Percentiles rank a stretch among this genome's conserved stretches.
Conservation (phyloP, 306 rosid genomes). For the Clitoria ternatea region DNA sequence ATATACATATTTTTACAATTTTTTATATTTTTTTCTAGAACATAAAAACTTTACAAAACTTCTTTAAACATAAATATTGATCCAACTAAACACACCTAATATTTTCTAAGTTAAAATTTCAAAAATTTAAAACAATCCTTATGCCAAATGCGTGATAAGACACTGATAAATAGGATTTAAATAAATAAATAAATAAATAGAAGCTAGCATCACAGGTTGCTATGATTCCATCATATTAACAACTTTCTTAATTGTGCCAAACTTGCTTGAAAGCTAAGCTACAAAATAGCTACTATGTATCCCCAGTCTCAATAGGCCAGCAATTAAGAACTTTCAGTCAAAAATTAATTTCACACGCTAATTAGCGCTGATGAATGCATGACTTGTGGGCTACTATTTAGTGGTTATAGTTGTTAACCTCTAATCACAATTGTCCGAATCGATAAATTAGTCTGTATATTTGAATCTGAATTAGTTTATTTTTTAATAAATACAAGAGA, state of each 20-base stretch:
- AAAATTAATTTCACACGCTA: background rate
- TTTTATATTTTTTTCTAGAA: too few species aligned
- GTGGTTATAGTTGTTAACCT: background rate
- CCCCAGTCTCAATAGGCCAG: background rate
- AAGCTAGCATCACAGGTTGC: too few species aligned
- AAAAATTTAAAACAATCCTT: too few species aligned
- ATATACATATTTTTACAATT: too few species aligned
- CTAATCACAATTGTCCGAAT: background rate
- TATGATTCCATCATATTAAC: background rate
- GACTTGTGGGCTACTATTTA: background rate
- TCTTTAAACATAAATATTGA: too few species aligned
- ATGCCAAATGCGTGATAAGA: too few species aligned
- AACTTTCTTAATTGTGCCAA: background rate
- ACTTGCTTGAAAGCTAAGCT: slow-evolving; percentile 3
- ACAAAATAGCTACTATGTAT: background rate
- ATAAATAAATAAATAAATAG: too few species aligned
- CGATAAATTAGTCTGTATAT: too few species aligned
- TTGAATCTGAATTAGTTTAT: background rate
- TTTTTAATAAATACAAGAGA: background rate
- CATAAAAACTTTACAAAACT: too few species aligned
- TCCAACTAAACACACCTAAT: too few species aligned
- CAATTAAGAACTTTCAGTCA: background rate
- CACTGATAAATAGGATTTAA: too few species aligned
- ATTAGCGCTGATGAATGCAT: background rate
- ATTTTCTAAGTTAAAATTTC: too few species aligned